Evolutionary conservation across 2,329 filamentous ascomycete species (phyloP).

Genomic region (Aspergillus aculeatus): DNA sequence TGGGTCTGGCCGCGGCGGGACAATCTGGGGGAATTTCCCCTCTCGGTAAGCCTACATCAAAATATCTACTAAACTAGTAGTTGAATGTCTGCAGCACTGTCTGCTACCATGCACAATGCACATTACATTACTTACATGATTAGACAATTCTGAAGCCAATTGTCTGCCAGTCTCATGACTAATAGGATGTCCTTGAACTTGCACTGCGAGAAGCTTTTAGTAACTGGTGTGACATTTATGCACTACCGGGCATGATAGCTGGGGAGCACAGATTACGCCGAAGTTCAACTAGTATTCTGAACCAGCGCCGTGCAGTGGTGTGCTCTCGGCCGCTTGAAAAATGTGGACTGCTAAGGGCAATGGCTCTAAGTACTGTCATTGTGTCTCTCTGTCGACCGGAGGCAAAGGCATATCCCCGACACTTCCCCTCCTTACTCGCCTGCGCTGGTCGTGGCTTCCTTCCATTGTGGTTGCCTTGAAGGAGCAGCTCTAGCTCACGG

Average conservation of each 20-base stretch:
- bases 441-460: conserved; percentile 3
- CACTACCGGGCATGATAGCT: neutral
- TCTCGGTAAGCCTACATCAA: neutral
- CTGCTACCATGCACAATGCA: neutral
- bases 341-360: neutral
- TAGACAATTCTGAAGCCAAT: neutral
- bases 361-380: neutral
- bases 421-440: neutral
- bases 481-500: conserved; percentile 81
- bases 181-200: neutral
- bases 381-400: neutral
- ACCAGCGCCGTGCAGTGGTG: neutral
- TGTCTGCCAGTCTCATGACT: neutral
- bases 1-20: neutral
- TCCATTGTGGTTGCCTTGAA: conserved; percentile 67
- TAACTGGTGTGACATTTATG: neutral
- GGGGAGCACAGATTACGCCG: neutral
- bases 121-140: neutral
- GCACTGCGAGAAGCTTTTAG: neutral
- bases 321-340: neutral
- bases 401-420: neutral
- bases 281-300: neutral
- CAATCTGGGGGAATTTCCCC: neutral
- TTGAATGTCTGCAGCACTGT: neutral
- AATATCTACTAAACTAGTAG: neutral